Conservation (phyloP, 495 filamentous ascomycete genomes). For the Friedmanniomyces endolithicus region DNA sequence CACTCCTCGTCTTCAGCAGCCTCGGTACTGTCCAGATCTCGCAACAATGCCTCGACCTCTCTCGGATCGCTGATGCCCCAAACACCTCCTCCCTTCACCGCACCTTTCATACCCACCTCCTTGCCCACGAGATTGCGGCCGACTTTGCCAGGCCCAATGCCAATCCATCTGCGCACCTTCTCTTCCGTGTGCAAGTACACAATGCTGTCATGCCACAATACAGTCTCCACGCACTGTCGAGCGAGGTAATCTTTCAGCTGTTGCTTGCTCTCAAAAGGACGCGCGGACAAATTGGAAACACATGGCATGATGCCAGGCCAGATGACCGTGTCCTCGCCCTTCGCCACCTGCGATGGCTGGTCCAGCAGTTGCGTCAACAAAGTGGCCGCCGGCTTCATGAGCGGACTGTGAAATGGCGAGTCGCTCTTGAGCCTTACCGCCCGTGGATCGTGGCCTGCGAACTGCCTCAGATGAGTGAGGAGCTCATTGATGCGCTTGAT, state of each 20-base stretch:
- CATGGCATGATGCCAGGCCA: slow-evolving; percentile 67
- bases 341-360: slow-evolving; percentile 30
- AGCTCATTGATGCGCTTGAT: slow-evolving; percentile 73
- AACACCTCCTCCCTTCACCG: slow-evolving; percentile 74
- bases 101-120: slow-evolving; percentile 82
- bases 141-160: slow-evolving; percentile 89
- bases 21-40: slow-evolving; percentile 63
- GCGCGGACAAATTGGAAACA: slow-evolving; percentile 71
- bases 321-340: slow-evolving; percentile 43
- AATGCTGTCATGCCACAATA: slow-evolving; percentile 87
- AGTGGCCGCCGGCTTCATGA: slow-evolving; percentile 74
- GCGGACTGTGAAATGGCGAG: slow-evolving; percentile 81
- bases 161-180: slow-evolving; percentile 77
- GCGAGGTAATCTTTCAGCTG: slow-evolving; percentile 67
- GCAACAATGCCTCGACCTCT: slow-evolving; percentile 66
- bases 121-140: slow-evolving; percentile 89
- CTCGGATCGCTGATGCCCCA: slow-evolving; percentile 80
- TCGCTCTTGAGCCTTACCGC: slow-evolving; percentile 80
- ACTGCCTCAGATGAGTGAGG: slow-evolving; percentile 80
- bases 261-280: slow-evolving; percentile 59
- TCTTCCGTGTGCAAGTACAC: slow-evolving; percentile 77
- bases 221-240: slow-evolving; percentile 71
- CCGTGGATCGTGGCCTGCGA: slow-evolving; percentile 83
- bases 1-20: slow-evolving; percentile 30
- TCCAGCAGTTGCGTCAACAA: slow-evolving; percentile 56